These are phyloP conservation scores for Cucumis cinereus DNA, from an alignment of 306 rosid species.

Conservation along the genomic window DNA sequence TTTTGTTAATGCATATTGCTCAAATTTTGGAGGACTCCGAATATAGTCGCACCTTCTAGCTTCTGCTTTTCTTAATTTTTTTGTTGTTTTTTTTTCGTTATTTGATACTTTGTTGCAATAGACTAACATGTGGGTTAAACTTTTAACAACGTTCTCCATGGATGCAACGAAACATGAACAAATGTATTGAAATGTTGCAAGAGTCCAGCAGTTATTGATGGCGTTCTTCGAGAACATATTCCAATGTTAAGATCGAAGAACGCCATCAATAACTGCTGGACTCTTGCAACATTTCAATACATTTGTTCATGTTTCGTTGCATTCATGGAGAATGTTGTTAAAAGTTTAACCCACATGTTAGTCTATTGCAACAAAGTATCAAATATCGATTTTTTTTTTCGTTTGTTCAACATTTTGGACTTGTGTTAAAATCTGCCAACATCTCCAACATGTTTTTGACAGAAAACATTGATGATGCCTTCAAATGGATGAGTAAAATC, in stretches of 20 bases:
- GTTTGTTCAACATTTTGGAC: not conserved
- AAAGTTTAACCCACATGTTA: not conserved
- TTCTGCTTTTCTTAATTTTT: not conserved
- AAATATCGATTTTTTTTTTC: not conserved
- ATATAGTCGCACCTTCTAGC: not conserved
- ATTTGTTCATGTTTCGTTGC: not conserved
- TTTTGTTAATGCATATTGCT: not conserved
- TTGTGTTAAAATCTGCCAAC: not conserved
- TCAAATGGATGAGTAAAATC: constrained; percentile 65
- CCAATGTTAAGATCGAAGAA: too few species aligned
- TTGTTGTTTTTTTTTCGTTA: not conserved
- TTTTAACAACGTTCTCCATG: not conserved
- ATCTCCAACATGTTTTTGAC: constrained; percentile 7
- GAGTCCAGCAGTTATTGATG: not conserved
- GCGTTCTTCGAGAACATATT: not conserved
- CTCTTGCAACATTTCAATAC: not conserved
- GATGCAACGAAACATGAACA: not conserved
- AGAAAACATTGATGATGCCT: constrained; percentile 72
- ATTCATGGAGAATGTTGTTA: not conserved
- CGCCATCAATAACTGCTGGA: not conserved
- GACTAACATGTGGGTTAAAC: not conserved
- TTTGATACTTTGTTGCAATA: not conserved
- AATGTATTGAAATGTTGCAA: not conserved
- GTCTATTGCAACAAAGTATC: not conserved
- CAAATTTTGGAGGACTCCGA: not conserved